phyloP scores from a whole-genome alignment of 345 rosid genomes.

The Salix exigua region DNA sequence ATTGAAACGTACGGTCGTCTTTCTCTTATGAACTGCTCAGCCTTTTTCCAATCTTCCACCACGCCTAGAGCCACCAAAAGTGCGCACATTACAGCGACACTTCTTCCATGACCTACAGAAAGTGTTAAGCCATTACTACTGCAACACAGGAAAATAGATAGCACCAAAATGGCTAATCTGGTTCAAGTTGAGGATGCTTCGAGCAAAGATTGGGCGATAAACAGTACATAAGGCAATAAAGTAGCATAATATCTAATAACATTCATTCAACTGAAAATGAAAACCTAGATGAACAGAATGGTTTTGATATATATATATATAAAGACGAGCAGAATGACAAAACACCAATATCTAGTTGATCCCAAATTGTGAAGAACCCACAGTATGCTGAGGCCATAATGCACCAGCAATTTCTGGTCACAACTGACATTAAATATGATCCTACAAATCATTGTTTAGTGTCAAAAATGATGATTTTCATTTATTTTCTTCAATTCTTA shows the following conservation, averaged over 20 bases:
- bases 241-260: background rate
- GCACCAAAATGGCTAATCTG: background rate
- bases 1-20: conserved; percentile 48
- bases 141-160: background rate
- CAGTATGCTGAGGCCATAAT: background rate
- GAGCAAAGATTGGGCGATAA: background rate
- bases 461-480: background rate
- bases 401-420: background rate
- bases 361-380: background rate
- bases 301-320: no score
- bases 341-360: background rate
- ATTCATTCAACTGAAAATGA: no score
- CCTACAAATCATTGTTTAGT: background rate
- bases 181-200: background rate
- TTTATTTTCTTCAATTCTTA: background rate
- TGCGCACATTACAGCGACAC: conserved; percentile 66
- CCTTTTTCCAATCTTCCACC: conserved; percentile 61
- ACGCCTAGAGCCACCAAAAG: conserved; percentile 53
- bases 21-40: conserved; percentile 47
- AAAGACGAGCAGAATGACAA: no score
- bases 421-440: background rate
- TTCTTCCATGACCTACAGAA: conserved; percentile 67
- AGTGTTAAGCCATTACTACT: background rate
- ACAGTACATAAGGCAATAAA: background rate
- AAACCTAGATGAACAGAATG: background rate